Evolutionary conservation across 306 rosid species (phyloP), one percentile per base, ranked within the genome.

Genomic region (Citrullus amarus): DNA sequence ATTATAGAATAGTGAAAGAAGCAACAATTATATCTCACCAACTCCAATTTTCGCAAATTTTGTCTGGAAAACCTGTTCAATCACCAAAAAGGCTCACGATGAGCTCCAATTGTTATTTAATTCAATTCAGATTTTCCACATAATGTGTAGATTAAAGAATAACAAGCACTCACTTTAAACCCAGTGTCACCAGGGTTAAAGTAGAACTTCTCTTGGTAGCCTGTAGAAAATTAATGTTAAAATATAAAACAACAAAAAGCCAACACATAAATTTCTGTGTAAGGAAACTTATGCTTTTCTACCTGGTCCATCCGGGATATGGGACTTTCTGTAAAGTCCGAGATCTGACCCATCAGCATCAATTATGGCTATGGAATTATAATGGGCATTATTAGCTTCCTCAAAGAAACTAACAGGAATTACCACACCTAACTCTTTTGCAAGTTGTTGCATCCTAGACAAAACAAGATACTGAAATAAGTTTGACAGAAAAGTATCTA

Each of bases 241-340:
- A 66, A 30, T 6, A 18, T 60, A 55, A 55, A 48, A 2, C 46
- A 60, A 25, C 6, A 62, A 15, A 4, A 51, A 48, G 17, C 4
- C 10, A 51, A 34, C 43, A 62, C 60, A 48, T 54, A 67, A 44
- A 22, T 14, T 50, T 32, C 3, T 34, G 68, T 63, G 41, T 54
- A 15, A 15, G 44, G 61, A 62, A 34, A 77, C 46, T 59, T 58
- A 36, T 53, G 75, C 68, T 58, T 55, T 80, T 76, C 81, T 82
- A 89, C 98, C 97, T 50, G 98, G 93, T 84, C 97, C 95, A 84
- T 95, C 98, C 63, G 97, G 98, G 76, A 92, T 95, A 86, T 95
- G 97, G 57, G 98, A 89, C 86, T 95, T 95, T 81, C 98, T 90
- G 82, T 95, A 95, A 74, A 95, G 81, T 80, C 99, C 97, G 82